These are phyloP conservation scores for Chiua virens DNA, from an alignment of 768 basidiomycete genomes.

Conservation along the genomic window DNA sequence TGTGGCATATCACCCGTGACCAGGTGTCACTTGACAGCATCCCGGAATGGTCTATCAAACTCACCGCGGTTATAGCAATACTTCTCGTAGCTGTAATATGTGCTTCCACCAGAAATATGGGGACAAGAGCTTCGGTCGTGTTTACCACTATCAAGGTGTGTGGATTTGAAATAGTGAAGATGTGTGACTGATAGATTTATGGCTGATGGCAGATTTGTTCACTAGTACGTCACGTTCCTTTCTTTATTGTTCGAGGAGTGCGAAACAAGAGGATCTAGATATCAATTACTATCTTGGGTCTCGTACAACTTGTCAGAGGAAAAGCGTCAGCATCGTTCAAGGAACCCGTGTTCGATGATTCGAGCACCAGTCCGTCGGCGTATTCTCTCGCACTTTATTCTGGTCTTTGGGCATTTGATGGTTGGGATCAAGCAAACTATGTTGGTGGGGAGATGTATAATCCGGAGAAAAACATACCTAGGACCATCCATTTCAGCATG, in stretches of 20 bases:
- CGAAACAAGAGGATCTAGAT: constrained; percentile 39
- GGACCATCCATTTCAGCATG: constrained; percentile 92
- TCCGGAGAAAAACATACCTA: constrained; percentile 83
- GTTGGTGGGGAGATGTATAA: constrained; percentile 87
- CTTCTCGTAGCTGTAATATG: constrained; percentile 74
- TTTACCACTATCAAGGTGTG: constrained; percentile 84
- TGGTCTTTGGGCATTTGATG: constrained; percentile 93
- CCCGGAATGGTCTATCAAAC: constrained; percentile 89
- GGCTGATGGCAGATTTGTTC: constrained; percentile 51
- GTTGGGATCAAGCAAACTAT: constrained; percentile 93
- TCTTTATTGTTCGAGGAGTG: not conserved
- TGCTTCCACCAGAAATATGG: constrained; percentile 71
- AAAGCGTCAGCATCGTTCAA: constrained; percentile 66
- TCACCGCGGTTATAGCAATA: constrained; percentile 77
- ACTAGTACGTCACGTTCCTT: constrained; percentile 47
- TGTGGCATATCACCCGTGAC: constrained; percentile 72
- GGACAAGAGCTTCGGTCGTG: constrained; percentile 80
- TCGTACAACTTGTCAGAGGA: constrained; percentile 74
- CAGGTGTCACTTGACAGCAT: constrained; percentile 76
- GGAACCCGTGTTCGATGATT: constrained; percentile 67
- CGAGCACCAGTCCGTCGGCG: constrained; percentile 74
- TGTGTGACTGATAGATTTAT: not conserved
- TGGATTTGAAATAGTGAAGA: constrained; percentile 1
- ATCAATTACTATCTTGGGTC: constrained; percentile 73
- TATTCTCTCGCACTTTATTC: constrained; percentile 96